These are phyloP conservation scores for Mycena polygramma DNA, from an alignment of 768 basidiomycete species.

Conservation along the genomic window DNA sequence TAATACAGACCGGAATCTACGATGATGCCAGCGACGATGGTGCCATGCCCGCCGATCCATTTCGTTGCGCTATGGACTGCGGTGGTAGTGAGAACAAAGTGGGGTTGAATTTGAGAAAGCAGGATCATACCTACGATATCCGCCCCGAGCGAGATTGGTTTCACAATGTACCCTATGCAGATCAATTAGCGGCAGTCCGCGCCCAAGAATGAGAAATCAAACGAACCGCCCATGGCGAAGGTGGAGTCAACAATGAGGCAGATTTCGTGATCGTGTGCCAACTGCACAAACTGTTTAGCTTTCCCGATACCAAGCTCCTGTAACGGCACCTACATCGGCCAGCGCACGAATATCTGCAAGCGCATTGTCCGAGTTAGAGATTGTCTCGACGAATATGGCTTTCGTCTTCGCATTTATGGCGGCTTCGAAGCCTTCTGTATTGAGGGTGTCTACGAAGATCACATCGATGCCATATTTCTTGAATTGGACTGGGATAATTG, in stretches of 20 bases:
- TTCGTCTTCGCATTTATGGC: conserved; percentile 85
- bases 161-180: conserved; percentile 66
- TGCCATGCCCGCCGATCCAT: conserved; percentile 49
- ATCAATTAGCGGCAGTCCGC: too few species aligned
- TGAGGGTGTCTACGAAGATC: conserved; percentile 69
- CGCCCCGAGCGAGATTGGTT: conserved; percentile 81
- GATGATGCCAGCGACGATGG: conserved; percentile 66
- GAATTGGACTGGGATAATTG: conserved; percentile 61
- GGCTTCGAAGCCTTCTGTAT: conserved; percentile 68
- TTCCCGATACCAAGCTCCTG: too few species aligned
- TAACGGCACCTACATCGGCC: conserved; percentile 62
- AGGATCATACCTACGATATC: conserved; percentile 76
- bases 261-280: conserved; percentile 80
- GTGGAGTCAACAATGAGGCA: conserved; percentile 87
- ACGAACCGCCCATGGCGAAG: conserved; percentile 74
- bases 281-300: conserved; percentile 46
- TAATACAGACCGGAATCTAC: conserved; percentile 58
- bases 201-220: too few species aligned
- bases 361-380: conserved; percentile 80
- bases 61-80: conserved; percentile 44
- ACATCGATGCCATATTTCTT: conserved; percentile 75
- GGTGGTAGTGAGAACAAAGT: too few species aligned
- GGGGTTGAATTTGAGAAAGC: not conserved
- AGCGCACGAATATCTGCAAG: conserved; percentile 74
- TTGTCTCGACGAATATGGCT: conserved; percentile 79